Conservation (phyloP, 345 rosid species). For the Dimocarpus longan region DNA sequence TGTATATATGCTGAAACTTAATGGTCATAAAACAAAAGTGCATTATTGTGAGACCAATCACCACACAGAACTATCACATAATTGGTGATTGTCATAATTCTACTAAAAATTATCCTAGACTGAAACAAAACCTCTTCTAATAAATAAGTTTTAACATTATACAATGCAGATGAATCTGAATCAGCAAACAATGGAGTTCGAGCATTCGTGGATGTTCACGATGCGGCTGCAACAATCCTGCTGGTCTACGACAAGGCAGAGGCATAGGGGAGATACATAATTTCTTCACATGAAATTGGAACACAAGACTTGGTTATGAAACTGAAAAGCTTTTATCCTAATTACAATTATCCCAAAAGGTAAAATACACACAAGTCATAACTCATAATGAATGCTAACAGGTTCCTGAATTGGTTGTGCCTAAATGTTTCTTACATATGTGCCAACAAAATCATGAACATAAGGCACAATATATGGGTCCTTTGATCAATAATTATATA, state of each 20-base stretch:
- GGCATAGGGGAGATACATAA: slow-evolving; percentile 51
- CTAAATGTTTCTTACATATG: neutral
- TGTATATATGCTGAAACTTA: neutral
- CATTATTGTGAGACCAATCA: neutral
- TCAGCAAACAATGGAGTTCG: slow-evolving; percentile 31
- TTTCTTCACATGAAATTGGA: slow-evolving; percentile 36
- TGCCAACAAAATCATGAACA: slow-evolving; percentile 4
- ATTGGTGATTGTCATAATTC: neutral
- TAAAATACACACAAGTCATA: slow-evolving; percentile 1
- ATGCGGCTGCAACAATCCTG: slow-evolving; percentile 48
- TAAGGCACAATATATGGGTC: neutral
- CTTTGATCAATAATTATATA: neutral
- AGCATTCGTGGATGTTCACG: slow-evolving; percentile 52
- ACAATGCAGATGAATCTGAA: slow-evolving; percentile 37
- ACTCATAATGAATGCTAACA: neutral
- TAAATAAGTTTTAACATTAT: neutral
- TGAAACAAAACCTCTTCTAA: neutral
- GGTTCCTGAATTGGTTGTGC: neutral
- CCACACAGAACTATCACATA: neutral
- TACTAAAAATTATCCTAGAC: neutral
- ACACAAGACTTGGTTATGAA: slow-evolving; percentile 33
- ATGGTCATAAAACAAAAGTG: neutral
- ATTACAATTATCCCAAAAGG: slow-evolving; percentile 45
- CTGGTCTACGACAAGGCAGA: slow-evolving; percentile 44
- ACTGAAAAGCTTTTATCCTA: slow-evolving; percentile 42